Conservation (phyloP, 106 monocot genomes). For the Dioscorea alata region DNA sequence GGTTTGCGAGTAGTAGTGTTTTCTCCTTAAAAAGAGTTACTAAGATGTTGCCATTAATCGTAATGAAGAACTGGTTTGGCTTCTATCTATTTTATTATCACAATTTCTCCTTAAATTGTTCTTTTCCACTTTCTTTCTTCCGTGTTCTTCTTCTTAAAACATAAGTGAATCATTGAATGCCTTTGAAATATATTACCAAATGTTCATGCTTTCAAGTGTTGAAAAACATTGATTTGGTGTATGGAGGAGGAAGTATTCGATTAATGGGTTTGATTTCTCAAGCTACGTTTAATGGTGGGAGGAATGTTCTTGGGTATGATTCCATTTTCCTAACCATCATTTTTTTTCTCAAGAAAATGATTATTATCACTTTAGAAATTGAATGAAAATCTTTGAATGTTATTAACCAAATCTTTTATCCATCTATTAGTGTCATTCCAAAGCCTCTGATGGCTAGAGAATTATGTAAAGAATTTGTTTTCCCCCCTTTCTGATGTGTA, state of each 20-base stretch:
- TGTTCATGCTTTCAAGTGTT: slow-evolving; percentile 27
- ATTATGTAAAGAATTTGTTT: slow-evolving; percentile 25
- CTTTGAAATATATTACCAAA: no score
- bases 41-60: slow-evolving; percentile 74
- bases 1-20: no score
- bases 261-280: slow-evolving; percentile 66
- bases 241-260: slow-evolving; percentile 55
- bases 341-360: not conserved
- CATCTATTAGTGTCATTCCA: slow-evolving; percentile 68
- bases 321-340: no score
- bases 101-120: not conserved
- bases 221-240: slow-evolving; percentile 57
- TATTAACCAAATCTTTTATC: slow-evolving; percentile 1
- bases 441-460: slow-evolving; percentile 90
- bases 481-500: no score
- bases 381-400: not conserved
- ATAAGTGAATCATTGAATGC: not conserved
- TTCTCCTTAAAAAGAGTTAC: slow-evolving; percentile 74
- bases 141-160: not conserved
- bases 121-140: not conserved
- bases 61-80: slow-evolving; percentile 51
- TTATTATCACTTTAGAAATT: not conserved
- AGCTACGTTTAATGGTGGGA: slow-evolving; percentile 55
- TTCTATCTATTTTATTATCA: not conserved
- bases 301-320: slow-evolving; percentile 55